phyloP scores from a whole-genome alignment of 129 eudicot genomes.

The Tanacetum coccineum region DNA sequence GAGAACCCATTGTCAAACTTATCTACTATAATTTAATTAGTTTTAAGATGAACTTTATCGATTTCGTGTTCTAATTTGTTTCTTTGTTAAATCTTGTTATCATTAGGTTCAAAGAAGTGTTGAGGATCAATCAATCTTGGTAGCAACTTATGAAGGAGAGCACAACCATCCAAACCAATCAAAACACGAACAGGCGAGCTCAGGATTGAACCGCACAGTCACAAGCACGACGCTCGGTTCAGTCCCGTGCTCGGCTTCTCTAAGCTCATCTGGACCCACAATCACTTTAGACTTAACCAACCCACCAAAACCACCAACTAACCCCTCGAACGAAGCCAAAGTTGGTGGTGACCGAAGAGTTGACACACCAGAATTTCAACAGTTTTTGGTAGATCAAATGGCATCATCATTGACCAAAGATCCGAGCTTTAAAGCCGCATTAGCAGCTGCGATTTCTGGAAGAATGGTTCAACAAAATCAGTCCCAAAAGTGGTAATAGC shows the following conservation, averaged over 20 bases:
- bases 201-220: conserved; percentile 38
- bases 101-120: conserved; percentile 84
- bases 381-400: conserved; percentile 83
- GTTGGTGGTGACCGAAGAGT: conserved; percentile 32
- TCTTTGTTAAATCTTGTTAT: background rate
- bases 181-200: conserved; percentile 33
- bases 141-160: conserved; percentile 94
- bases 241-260: conserved; percentile 49
- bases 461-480: conserved; percentile 64
- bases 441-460: conserved; percentile 92
- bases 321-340: conserved; percentile 18
- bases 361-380: conserved; percentile 58
- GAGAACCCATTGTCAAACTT: conserved; percentile 1
- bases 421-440: conserved; percentile 83
- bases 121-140: conserved; percentile 83
- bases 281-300: conserved; percentile 60
- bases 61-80: conserved; percentile 12
- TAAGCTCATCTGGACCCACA: conserved; percentile 45
- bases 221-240: conserved; percentile 36
- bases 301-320: conserved; percentile 44
- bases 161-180: conserved; percentile 80
- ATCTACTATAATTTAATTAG: background rate
- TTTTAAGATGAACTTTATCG: background rate
- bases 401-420: conserved; percentile 83
- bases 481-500: conserved; percentile 42